Conservation (phyloP, 2,329 filamentous ascomycete genomes). For the Sphaerulina vaccinii region DNA sequence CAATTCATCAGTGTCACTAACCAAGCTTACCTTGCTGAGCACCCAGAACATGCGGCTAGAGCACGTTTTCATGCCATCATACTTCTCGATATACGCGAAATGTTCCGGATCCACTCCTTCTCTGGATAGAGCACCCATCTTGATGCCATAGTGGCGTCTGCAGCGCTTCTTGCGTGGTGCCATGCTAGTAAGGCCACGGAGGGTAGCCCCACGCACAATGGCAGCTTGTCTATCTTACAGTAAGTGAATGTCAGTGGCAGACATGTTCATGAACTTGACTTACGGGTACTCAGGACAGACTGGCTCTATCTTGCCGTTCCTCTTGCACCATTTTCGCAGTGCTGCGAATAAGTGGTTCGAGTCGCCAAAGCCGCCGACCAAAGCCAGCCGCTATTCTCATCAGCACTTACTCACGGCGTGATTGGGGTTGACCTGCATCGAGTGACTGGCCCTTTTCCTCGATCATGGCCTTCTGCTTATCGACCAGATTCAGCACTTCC, state of each 20-base stretch:
- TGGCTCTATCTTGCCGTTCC: conserved; percentile 8
- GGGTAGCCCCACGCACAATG: conserved; percentile 19
- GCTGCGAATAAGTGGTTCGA: conserved; percentile 13
- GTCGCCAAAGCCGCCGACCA: conserved; percentile 22
- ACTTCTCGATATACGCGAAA: not conserved
- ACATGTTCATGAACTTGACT: not conserved
- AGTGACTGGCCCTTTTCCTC: conserved; percentile 5
- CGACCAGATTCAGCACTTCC: conserved; percentile 11
- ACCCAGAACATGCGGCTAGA: conserved; percentile 14
- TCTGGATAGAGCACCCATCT: conserved; percentile 6
- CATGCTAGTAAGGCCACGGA: conserved; percentile 20
- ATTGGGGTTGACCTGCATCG: too few species aligned
- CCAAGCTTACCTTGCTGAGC: conserved; percentile 7
- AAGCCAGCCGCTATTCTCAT: conserved; percentile 11
- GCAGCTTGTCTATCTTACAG: conserved; percentile 21
- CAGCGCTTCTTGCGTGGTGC: conserved; percentile 16
- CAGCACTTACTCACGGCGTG: not conserved
- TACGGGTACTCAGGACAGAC: conserved; percentile 15
- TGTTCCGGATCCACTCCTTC: conserved; percentile 15
- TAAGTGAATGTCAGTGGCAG: not conserved
- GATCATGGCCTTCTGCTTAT: conserved; percentile 3
- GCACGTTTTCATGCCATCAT: conserved; percentile 11
- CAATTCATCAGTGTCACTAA: too few species aligned
- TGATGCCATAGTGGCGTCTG: conserved; percentile 18
- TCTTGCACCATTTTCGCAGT: conserved; percentile 15